Evolutionary conservation across 192 early-diverging fungal genomes (phyloP), one percentile per base, ranked within the genome.

Genomic region (Entrophospora sp.): DNA sequence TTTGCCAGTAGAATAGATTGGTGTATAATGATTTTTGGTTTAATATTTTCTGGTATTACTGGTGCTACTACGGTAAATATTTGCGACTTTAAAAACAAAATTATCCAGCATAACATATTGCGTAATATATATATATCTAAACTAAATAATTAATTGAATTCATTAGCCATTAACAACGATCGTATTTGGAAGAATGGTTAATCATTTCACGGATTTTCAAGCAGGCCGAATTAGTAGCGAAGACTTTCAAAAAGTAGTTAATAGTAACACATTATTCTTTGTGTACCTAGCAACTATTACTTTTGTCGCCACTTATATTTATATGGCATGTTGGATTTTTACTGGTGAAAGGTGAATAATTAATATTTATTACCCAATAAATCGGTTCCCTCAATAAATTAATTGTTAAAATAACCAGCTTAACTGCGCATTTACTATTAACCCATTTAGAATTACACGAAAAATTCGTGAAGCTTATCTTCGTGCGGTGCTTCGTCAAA

Each of bases 381-480:
- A n/a, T n/a, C n/a, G n/a, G n/a, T n/a, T n/a, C n/a, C n/a, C n/a
- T n/a, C n/a, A n/a, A n/a, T n/a, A n/a, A n/a, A n/a, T n/a, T n/a
- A n/a, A n/a, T n/a, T n/a, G n/a, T n/a, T n/a, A n/a, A n/a, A n/a
- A n/a, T n/a, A n/a, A n/a, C n/a, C n/a, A n/a, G n/a, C n/a, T n/a
- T n/a, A n/a, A n/a, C n/a, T n/a, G n/a, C n/a, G n/a, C n/a, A n/a
- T n/a, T n/a, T n/a, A n/a, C n/a, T n/a, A n/a, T n/a, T n/a, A n/a
- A n/a, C n/a, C n/a, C n/a, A n/a, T 45, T 18, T 9, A 64, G 61
- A 14, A 49, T 64, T 28, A 69, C 84, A 48, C 81, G 83, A 48
- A 77, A 89, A 27, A 85, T 96, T 43, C 80, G 94, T 10, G 82
- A 89, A 67, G 53, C 55, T 12, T 97, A 94, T 64, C 76, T 95